Percentiles rank a stretch among this genome's conserved stretches.
Evolutionary conservation across 2,329 filamentous ascomycete species (phyloP).

Genomic region (Neopestalotiopsis sp.): DNA sequence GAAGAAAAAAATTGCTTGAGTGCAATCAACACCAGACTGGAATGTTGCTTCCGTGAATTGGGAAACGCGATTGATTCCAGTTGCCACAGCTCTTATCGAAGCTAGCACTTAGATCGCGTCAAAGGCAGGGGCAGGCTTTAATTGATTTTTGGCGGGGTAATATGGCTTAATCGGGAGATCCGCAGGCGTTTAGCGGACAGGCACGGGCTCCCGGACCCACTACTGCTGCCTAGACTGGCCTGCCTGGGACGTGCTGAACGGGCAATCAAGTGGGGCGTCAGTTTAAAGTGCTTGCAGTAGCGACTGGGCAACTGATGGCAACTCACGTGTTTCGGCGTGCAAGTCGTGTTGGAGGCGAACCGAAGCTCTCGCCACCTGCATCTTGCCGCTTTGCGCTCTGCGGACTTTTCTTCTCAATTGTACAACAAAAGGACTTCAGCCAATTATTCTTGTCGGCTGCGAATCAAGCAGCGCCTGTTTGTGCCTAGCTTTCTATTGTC

Average conservation of each 20-base stretch:
- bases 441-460: not conserved
- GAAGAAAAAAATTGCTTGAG: not conserved
- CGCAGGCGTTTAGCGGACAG: not conserved
- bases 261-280: not conserved
- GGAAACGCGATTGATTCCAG: not conserved
- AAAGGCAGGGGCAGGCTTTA: not conserved
- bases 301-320: not conserved
- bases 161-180: not conserved
- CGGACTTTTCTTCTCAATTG: not conserved
- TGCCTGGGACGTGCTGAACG: not conserved
- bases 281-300: not conserved
- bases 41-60: not conserved
- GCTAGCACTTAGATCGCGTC: not conserved
- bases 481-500: not conserved
- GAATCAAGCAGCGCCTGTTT: not conserved
- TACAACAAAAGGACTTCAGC: not conserved
- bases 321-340: constrained; percentile 1
- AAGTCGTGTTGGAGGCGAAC: not conserved
- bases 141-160: constrained; percentile 1
- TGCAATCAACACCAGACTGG: not conserved
- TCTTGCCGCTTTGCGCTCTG: not conserved
- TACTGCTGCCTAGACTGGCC: not conserved
- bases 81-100: constrained; percentile 2
- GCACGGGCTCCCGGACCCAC: not conserved
- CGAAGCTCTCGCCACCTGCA: not conserved